Conservation (phyloP, 2,329 filamentous ascomycete genomes). For the Diaporthe citri region DNA sequence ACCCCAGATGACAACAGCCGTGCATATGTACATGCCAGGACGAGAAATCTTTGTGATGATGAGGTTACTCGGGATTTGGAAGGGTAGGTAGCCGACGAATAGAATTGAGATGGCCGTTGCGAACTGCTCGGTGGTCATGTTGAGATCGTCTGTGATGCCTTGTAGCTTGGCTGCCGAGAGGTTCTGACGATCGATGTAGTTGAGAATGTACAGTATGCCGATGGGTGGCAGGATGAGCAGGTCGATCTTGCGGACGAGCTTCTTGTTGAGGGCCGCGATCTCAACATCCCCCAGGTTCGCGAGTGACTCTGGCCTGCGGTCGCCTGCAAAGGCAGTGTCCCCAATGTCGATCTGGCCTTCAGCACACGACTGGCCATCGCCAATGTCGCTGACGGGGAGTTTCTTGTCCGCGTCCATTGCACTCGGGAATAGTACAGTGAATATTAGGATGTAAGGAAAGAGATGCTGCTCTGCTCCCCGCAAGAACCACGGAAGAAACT, state of each 20-base stretch:
- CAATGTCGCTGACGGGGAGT: constrained; percentile 10
- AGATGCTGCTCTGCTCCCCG: neutral
- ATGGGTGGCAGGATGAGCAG: constrained; percentile 43
- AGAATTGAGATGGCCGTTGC: constrained; percentile 58
- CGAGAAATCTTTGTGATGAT: constrained; percentile 44
- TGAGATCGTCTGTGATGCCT: constrained; percentile 54
- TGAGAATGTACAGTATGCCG: constrained; percentile 54
- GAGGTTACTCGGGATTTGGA: constrained; percentile 52
- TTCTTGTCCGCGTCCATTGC: constrained; percentile 38
- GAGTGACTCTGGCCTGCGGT: constrained; percentile 37
- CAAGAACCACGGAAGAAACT: neutral
- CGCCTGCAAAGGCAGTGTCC: constrained; percentile 1
- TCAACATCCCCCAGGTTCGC: constrained; percentile 28
- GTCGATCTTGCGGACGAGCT: constrained; percentile 40
- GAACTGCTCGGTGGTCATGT: constrained; percentile 52
- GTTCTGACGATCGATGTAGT: constrained; percentile 55
- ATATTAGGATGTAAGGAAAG: neutral
- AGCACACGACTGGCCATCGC: constrained; percentile 35
- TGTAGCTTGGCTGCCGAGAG: constrained; percentile 54
- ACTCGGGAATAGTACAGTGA: neutral
- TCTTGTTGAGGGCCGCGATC: constrained; percentile 37
- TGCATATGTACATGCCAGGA: constrained; percentile 47
- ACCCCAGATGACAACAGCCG: constrained; percentile 49
- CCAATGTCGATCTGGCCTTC: constrained; percentile 37
- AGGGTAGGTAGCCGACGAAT: constrained; percentile 59